These are phyloP conservation scores for Tricholoma bakamatsutake DNA, from an alignment of 768 basidiomycete species.

Conservation along the genomic window DNA sequence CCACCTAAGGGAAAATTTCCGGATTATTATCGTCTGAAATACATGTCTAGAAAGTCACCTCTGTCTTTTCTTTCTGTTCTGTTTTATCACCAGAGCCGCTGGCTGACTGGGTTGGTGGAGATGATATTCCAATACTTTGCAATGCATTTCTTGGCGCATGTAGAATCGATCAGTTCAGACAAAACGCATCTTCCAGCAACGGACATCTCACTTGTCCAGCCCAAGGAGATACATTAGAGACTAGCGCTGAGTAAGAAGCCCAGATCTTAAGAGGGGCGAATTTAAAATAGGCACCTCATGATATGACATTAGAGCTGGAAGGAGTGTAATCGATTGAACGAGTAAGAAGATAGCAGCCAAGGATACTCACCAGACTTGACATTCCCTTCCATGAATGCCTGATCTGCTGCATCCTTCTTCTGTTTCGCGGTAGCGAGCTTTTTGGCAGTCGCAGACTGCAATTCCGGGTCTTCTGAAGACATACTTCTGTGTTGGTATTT, in stretches of 20 bases:
- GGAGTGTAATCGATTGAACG: conserved; percentile 4
- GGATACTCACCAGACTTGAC: conserved; percentile 46
- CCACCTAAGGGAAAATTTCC: conserved; percentile 62
- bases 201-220: conserved; percentile 60
- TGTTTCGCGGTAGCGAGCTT: conserved; percentile 60
- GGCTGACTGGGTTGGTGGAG: conserved; percentile 18
- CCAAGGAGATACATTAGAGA: conserved; percentile 69
- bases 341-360: background rate
- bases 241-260: conserved; percentile 27
- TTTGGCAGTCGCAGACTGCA: conserved; percentile 25
- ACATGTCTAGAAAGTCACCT: conserved; percentile 36
- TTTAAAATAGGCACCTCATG: conserved; percentile 49
- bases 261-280: background rate
- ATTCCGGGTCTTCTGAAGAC: conserved; percentile 19
- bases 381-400: conserved; percentile 64
- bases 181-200: background rate
- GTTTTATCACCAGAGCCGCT: conserved; percentile 23
- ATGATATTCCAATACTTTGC: conserved; percentile 42
- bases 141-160: conserved; percentile 43
- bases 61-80: conserved; percentile 54
- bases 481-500: conserved; percentile 9
- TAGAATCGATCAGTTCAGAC: background rate
- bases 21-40: background rate
- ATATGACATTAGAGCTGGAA: conserved; percentile 61
- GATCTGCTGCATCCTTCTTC: conserved; percentile 63